phyloP scores from a whole-genome alignment of 805 yeast genomes.

The Candida silvicultrix region DNA sequence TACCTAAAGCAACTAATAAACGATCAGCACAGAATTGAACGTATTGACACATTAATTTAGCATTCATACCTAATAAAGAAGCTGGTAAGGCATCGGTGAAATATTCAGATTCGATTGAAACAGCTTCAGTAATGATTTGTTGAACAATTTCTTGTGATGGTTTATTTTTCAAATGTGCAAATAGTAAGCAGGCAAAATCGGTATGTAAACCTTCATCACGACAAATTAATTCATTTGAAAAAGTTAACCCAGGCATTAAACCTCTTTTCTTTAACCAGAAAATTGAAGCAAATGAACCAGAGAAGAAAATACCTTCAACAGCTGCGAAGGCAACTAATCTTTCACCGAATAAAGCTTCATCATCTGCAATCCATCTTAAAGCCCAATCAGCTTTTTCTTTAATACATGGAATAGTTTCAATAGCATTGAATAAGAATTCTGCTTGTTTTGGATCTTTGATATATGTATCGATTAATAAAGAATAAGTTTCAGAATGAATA shows the following conservation, averaged over 20 bases:
- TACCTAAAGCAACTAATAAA: conserved; percentile 84
- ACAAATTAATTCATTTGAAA: conserved; percentile 94
- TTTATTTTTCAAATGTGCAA: conserved; percentile 86
- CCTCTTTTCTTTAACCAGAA: conserved; percentile 99
- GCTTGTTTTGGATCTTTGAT: conserved; percentile 95
- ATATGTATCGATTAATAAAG: conserved; percentile 88
- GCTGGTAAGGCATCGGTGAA: conserved; percentile 94
- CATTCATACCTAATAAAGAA: conserved; percentile 91
- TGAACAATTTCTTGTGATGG: conserved; percentile 77
- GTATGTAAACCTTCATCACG: conserved; percentile 99
- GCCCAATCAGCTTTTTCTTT: conserved; percentile 99
- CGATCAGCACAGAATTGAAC: conserved; percentile 98
- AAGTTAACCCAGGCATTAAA: conserved; percentile 97
- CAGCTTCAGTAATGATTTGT: conserved; percentile 91
- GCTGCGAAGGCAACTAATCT: conserved; percentile 98
- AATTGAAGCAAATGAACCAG: conserved; percentile 97
- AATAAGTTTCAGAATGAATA: conserved; percentile 96
- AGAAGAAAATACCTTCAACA: conserved; percentile 97
- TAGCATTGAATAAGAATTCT: conserved; percentile 87
- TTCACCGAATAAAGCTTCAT: conserved; percentile 86
- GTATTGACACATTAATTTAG: conserved; percentile 91
- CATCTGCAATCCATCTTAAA: conserved; percentile 89
- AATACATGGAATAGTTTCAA: conserved; percentile 93
- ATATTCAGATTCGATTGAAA: conserved; percentile 87
- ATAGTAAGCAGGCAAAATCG: conserved; percentile 93